Evolutionary conservation across 306 rosid species (phyloP).

Genomic region (Prinsepia uniflora): DNA sequence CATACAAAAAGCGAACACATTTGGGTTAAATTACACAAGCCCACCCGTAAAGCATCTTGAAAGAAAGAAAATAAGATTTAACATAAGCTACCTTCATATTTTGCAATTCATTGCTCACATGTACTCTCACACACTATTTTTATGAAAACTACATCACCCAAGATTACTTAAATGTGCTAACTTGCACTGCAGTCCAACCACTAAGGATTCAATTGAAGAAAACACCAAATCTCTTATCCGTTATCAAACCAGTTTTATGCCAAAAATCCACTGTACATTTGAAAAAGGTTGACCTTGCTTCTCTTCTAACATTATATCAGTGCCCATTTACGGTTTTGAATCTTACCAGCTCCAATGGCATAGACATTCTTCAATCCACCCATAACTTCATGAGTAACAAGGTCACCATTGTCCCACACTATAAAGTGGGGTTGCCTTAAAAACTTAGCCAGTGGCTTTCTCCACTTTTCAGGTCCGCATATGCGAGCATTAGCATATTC

Average conservation of each 20-base stretch:
- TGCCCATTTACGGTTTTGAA: constrained; percentile 14
- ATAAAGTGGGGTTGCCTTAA: constrained; percentile 87
- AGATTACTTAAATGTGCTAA: not conserved
- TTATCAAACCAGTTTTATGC: not conserved
- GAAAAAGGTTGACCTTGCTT: not conserved
- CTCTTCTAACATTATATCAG: not conserved
- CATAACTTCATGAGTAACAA: constrained; percentile 96
- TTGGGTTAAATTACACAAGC: not conserved
- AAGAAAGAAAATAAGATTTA: not conserved
- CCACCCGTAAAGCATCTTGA: not conserved
- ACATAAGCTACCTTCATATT: not conserved
- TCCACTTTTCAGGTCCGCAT: constrained; percentile 93
- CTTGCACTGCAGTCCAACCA: not conserved
- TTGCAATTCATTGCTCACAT: not conserved
- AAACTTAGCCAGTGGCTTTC: constrained; percentile 82
- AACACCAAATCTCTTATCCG: not conserved
- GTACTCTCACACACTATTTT: not conserved
- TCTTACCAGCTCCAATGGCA: constrained; percentile 95
- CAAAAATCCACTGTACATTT: not conserved
- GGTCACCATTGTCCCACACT: constrained; percentile 96
- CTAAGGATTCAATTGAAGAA: not conserved
- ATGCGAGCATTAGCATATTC: constrained; percentile 97
- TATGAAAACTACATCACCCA: not conserved
- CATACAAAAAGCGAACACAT: not conserved
- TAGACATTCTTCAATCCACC: constrained; percentile 97